Evolutionary conservation across 352 stramenopile species (phyloP), one percentile per base, ranked within the genome.

Genomic region (Globisporangium parvum): DNA sequence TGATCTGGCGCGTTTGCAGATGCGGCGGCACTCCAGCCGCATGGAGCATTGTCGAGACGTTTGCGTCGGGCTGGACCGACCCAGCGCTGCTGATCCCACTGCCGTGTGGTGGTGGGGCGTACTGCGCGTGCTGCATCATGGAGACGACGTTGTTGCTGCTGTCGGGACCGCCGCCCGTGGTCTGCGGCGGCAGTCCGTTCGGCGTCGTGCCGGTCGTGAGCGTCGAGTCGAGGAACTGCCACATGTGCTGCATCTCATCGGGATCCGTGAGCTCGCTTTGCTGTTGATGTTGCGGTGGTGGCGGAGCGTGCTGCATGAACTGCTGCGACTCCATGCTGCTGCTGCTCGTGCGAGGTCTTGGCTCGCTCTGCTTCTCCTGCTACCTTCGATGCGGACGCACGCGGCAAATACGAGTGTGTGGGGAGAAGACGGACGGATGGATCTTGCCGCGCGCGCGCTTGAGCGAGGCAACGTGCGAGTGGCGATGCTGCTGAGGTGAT

Each of bases 241-340:
- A 76, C 62, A 89, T 76, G 53, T 63, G 60, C 55, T 84, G 71
- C 73, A 88, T 86, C 55, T 87, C 75, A 21, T 79, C 67, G 21
- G 65, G 40, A 39, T 62, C 56, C 3, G 21, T 21, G 31, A 62
- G 48, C 47, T 46, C 41, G 26, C 14, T 14, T 14, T 33, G 14
- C 6, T 33, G 53, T 24, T 41, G 37, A 35, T 48, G 40, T 14
- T 48, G 40, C 31, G 8, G 46, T 28, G 24, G 24, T 35, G 31
- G 31, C 31, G 31, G 6, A 9, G 31, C 31, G 31, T 28, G 26
- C 26, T 44, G 39, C 39, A 44, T 44, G 39, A 44, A 44, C 39
- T 44, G 39, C 39, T 44, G 39, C 39, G 39, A 44, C 39, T 44
- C 39, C 39, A 44, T 44, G 39, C 39, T 44, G 31, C 9, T 9